Base-by-base conservation (phyloP, 805 yeast genomes). In the Danielia reshetovae region DNA sequence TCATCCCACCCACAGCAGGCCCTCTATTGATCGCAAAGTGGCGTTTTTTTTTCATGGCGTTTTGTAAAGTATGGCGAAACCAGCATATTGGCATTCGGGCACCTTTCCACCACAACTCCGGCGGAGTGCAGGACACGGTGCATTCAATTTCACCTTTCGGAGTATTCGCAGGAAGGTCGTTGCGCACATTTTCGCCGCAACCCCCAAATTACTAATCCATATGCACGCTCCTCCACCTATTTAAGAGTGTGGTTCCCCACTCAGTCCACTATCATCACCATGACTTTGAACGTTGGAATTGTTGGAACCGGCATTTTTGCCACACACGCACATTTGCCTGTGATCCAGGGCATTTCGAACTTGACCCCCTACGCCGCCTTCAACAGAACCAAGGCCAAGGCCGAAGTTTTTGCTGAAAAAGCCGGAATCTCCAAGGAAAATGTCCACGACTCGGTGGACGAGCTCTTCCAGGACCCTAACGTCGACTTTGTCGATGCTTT, bases 251-350 rank as follows among this genome's bases (percentile, higher is more conserved):
- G 7, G 11, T 14, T 10, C 23, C 23, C 23, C 23, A 21, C 23
- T 10, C n/a, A n/a, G n/a, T n/a, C n/a, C n/a, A n/a, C n/a, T n/a
- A n/a, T n/a, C n/a, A 7, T 11, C 18, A 40, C 10, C 18, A 46
- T 46, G 48, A 36, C 45, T 10, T 60, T 75, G 30, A 81, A 75
- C 54, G 75, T 80, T 32, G 87, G 84, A 34, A 65, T 83, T 30
- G 74, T 83, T 37, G 93, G 93, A 36, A 84, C 93, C 3, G 93
- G 93, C 49, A 85, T 90, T 51, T 90, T 90, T 56, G 97, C 97
- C 42, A 75, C 77, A 18, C 85, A 82, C 43, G 70, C 75, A 36
- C 97, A 90, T 57, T 71, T 85, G 45, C 97, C 97, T 27, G 75
- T 84, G 18, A 60, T 79, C 31, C 62, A 76, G 50, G 64, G 73